phyloP scores from a whole-genome alignment of 352 stramenopile genomes.

The Phytophthora cryptogea region DNA sequence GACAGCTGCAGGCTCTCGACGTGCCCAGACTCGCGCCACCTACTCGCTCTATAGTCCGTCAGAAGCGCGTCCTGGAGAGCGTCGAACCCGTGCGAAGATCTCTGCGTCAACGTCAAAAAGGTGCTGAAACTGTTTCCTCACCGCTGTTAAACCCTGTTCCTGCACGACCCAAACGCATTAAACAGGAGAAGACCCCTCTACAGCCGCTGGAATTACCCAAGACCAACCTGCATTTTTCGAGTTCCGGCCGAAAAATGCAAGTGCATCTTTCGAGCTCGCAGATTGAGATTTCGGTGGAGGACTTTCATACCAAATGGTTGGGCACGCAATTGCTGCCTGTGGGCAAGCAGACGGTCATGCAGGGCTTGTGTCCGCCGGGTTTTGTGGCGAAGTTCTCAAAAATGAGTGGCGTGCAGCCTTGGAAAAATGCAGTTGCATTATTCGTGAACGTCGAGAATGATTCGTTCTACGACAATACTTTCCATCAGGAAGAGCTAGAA shows the following conservation, averaged over 20 bases:
- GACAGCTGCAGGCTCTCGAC: constrained; percentile 42
- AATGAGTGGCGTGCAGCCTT: constrained; percentile 59
- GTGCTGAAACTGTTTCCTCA: background rate
- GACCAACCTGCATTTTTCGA: background rate
- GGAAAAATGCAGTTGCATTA: constrained; percentile 55
- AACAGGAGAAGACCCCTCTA: background rate
- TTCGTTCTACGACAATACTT: constrained; percentile 51
- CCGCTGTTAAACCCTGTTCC: background rate
- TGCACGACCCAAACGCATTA: constrained; percentile 4
- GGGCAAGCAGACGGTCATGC: constrained; percentile 58
- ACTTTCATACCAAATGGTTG: constrained; percentile 55
- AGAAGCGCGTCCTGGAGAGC: constrained; percentile 6
- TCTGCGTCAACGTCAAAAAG: constrained; percentile 22
- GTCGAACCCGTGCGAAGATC: constrained; percentile 31
- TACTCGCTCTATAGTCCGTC: background rate
- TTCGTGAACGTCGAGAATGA: constrained; percentile 56
- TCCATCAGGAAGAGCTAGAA: constrained; percentile 36
- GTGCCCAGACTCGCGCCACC: constrained; percentile 25
- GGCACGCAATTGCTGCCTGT: constrained; percentile 56
- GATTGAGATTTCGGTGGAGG: constrained; percentile 40
- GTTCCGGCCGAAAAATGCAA: constrained; percentile 12
- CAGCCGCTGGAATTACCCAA: constrained; percentile 15
- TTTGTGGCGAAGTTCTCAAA: constrained; percentile 37
- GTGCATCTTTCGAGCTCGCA: constrained; percentile 24
- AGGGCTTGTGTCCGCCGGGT: constrained; percentile 42